Evolutionary conservation across 1,139 yeast species (phyloP).

Genomic region (Wickerhamiella pararugosa): DNA sequence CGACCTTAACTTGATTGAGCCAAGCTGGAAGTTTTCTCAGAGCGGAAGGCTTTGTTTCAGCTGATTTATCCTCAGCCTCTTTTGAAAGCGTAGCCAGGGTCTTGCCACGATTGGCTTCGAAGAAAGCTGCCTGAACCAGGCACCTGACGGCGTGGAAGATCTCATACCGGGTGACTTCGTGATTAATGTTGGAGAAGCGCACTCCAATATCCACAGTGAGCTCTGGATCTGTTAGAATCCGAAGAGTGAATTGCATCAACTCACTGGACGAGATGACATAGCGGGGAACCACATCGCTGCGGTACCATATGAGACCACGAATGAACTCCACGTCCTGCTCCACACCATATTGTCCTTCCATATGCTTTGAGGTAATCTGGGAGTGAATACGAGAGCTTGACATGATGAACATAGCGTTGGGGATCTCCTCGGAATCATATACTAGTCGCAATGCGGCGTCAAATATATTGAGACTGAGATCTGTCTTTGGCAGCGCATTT

Average conservation of each 20-base stretch:
- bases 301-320: constrained; percentile 12
- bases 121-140: constrained; percentile 8
- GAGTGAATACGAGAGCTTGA: constrained; percentile 15
- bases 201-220: constrained; percentile 11
- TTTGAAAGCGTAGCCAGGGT: not conserved
- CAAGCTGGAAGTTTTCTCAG: constrained; percentile 23
- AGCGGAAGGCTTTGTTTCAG: constrained; percentile 6
- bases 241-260: constrained; percentile 5
- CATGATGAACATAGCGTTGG: constrained; percentile 16
- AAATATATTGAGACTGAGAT: constrained; percentile 23
- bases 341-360: constrained; percentile 9
- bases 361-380: constrained; percentile 7
- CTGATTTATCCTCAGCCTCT: not conserved
- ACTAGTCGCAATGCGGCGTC: constrained; percentile 28
- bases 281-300: constrained; percentile 9
- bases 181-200: constrained; percentile 8
- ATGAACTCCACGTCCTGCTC: constrained; percentile 9
- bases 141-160: constrained; percentile 15
- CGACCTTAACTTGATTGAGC: constrained; percentile 20
- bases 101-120: not conserved
- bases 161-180: constrained; percentile 13
- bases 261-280: constrained; percentile 10
- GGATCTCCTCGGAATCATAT: constrained; percentile 9
- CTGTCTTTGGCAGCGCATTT: constrained; percentile 23
- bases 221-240: constrained; percentile 12